Evolutionary conservation across 169 alveolate species (phyloP).

Genomic region (Eimeria acervulina): DNA sequence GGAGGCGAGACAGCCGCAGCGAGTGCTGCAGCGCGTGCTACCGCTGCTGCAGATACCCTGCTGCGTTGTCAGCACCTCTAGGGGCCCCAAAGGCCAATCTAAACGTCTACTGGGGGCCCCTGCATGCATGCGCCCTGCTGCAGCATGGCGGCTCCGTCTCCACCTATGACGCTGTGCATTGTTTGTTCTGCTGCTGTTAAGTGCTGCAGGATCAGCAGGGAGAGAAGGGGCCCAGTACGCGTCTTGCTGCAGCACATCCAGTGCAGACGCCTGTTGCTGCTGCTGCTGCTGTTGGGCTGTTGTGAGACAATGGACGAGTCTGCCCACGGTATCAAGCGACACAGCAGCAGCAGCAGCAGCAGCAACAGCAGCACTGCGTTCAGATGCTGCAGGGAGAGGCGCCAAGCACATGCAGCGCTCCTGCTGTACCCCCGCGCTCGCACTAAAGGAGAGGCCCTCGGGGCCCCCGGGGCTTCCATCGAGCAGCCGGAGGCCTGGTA

Average conservation of each 20-base stretch:
- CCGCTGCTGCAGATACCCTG: not conserved
- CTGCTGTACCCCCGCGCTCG: not conserved
- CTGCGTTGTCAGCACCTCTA: not conserved
- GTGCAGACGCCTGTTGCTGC: not conserved
- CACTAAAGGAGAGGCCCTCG: not conserved
- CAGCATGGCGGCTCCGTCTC: not conserved
- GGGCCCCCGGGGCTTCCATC: conserved; percentile 1
- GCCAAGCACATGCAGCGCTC: not conserved
- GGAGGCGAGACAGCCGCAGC: not conserved
- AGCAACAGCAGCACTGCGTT: not conserved
- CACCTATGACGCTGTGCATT: not conserved
- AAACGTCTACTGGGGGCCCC: not conserved
- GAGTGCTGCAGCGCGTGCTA: not conserved
- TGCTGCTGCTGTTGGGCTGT: not conserved
- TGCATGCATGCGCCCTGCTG: no score
- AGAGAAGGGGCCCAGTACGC: not conserved
- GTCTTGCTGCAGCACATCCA: not conserved
- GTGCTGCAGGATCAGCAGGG: not conserved
- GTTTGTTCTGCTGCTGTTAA: not conserved
- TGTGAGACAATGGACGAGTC: not conserved
- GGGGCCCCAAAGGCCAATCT: not conserved
- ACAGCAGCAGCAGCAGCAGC: conserved; percentile 18
- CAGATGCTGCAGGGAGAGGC: not conserved
- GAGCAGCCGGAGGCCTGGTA: not conserved
- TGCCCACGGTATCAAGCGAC: not conserved